Conservation (phyloP, 371 early-diverging fungal species). For the Syncephalastrum monosporum region DNA sequence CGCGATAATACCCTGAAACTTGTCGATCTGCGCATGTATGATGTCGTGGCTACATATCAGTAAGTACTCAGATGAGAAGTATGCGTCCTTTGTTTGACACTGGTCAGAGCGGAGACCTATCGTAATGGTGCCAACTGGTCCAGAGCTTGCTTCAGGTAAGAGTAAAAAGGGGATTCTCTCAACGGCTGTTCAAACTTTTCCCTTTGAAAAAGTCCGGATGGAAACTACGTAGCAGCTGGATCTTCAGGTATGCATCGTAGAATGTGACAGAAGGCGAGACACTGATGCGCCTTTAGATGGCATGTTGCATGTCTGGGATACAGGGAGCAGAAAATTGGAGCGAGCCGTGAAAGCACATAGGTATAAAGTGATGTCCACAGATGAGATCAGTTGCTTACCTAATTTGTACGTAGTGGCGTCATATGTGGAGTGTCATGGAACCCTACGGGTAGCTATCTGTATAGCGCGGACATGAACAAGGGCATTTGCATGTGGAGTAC, state of each 20-base stretch:
- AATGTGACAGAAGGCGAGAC: neutral
- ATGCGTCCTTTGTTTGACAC: neutral
- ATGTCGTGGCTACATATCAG: conserved; percentile 66
- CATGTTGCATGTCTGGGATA: conserved; percentile 75
- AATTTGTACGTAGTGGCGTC: conserved; percentile 34
- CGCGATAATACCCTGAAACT: conserved; percentile 90
- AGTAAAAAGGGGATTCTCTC: neutral
- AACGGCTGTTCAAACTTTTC: conserved; percentile 10
- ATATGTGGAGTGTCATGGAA: conserved; percentile 69
- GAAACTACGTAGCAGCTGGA: conserved; percentile 81
- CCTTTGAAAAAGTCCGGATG: conserved; percentile 75
- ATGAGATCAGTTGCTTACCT: neutral
- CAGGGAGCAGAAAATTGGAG: conserved; percentile 50
- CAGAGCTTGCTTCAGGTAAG: conserved; percentile 77
- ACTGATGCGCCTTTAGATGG: conserved; percentile 57
- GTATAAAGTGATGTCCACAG: conserved; percentile 17
- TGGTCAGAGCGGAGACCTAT: conserved; percentile 70
- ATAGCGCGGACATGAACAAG: conserved; percentile 75
- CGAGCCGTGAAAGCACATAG: conserved; percentile 50
- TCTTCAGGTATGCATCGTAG: conserved; percentile 48
- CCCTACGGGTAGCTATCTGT: conserved; percentile 56
- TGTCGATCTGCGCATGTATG: conserved; percentile 79
- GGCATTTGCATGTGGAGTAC: conserved; percentile 65
- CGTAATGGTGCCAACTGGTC: conserved; percentile 86
- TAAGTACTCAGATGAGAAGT: conserved; percentile 20